These are phyloP conservation scores for Arachnopeziza araneosa DNA, from an alignment of 2,329 filamentous ascomycete species.

Conservation along the genomic window DNA sequence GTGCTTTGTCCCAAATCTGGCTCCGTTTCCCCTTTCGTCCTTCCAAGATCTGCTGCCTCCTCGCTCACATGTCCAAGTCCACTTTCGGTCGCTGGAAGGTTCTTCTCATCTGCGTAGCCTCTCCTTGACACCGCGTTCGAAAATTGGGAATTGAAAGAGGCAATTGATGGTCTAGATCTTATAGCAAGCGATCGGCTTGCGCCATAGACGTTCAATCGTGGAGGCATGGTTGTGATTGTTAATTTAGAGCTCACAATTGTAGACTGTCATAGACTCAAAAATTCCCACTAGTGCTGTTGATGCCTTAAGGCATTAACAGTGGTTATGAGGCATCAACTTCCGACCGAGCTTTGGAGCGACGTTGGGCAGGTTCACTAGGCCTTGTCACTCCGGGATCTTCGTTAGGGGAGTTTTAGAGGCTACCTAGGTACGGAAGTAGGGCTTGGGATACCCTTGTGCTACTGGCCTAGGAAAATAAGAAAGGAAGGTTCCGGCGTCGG, in stretches of 20 bases:
- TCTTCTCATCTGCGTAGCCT: constrained; percentile 27
- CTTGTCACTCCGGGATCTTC: no score
- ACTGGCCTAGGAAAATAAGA: neutral
- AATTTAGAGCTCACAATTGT: neutral
- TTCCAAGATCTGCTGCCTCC: constrained; percentile 55
- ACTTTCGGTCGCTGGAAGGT: constrained; percentile 36
- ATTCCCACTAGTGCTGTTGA: neutral
- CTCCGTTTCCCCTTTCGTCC: constrained; percentile 49
- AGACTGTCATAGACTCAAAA: neutral
- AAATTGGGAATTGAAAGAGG: constrained; percentile 23
- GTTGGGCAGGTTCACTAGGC: no score
- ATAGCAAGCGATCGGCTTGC: constrained; percentile 38
- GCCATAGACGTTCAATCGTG: constrained; percentile 46
- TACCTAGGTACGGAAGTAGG: neutral
- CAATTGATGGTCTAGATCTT: constrained; percentile 33
- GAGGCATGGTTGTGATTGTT: constrained; percentile 41
- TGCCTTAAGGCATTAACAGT: neutral
- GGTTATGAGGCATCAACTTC: neutral
- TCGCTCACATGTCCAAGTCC: constrained; percentile 56
- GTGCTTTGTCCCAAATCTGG: constrained; percentile 62
- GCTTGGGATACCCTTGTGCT: neutral
- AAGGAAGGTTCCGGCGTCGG: neutral
- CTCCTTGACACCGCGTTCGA: constrained; percentile 21
- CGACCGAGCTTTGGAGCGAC: neutral
- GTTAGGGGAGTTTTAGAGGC: neutral